Evolutionary conservation across 768 basidiomycete species (phyloP), one percentile per base, ranked within the genome.

Genomic region (Mycena crocata): DNA sequence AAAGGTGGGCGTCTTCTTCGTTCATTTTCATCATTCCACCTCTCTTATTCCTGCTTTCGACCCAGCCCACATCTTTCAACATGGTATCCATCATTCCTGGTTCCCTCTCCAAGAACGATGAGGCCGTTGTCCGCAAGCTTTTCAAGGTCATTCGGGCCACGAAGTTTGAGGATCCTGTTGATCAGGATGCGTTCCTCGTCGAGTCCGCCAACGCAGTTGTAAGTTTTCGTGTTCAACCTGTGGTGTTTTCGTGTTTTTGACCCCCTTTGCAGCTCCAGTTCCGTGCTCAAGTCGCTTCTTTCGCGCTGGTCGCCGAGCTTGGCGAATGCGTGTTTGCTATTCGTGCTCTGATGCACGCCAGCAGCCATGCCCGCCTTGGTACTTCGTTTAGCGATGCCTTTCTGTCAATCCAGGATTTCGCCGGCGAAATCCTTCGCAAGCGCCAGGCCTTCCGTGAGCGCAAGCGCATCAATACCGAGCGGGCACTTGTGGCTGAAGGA

Each of bases 131-230:
- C 21, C 45, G 44, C 34, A 46, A 37, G 24, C 31, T 58, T 21
- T n/a, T 24, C 45, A 58, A 58, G 57, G 19, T 45, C 13, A 15
- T 58, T 13, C 45, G 34, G 9, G 61, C 61, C 23, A 62, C 61
- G 0, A 23, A 26, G 1, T 62, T 28, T 23, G 60, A 61, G 4
- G 60, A 61, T 28, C 60, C 60, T 52, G 60, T 52, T 34, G 60
- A 61, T 45, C 60, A 62, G 61, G 61, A 62, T 14, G 10, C 39
- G 0, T 62, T 62, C 30, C 61, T 62, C 23, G 61, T 54, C 15
- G 50, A 51, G 3, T 62, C 51, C 9, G 61, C 61, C 6, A 6
- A 26, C 15, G 24, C 61, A 5, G 31, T 62, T n/a, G n/a, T 8
- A 51, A 54, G n/a, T 1, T 48, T 23, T 13, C 24, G 13, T 30